Base-by-base conservation (phyloP, 805 yeast genomes). In the Metschnikowia similis region DNA sequence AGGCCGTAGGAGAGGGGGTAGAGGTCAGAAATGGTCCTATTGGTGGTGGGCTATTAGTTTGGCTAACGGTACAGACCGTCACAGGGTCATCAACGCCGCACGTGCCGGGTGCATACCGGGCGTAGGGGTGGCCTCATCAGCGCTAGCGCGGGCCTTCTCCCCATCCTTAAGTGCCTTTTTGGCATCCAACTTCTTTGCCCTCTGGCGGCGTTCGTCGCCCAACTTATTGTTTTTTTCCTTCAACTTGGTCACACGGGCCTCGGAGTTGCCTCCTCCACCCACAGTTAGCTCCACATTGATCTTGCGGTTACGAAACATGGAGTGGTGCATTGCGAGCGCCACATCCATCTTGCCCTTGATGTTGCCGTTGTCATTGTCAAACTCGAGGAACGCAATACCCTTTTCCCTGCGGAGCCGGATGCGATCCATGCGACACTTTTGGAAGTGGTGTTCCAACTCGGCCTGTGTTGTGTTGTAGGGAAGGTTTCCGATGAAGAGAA, bases 241-340 rank as follows among this genome's bases (percentile, higher is more conserved):
- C 58, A 94, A 76, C 68, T 94, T 94, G 48, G 80, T 48, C 41
- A 38, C 59, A 61, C 95, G 72, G 38, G 72, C 76, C 51, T 77
- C 71, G 8, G 95, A 83, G 65, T 92, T 92, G 49, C 97, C 97
- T 43, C 99, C 99, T 38, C 99, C 99, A 49, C 99, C 99, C 45
- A 89, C 99, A 2, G 98, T 94, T 59, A 94, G 76, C 66, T 94
- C 99, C 34, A 94, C 97, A 63, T 94, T 94, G 62, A 94, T 91
- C 65, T 84, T 89, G 57, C 97, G 77, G 40, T 79, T 76, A 50
- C 81, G 77, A 55, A 92, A 64, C 8, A 72, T 60, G 3, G 92
- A 76, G 67, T 89, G 96, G 66, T 94, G 97, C 75, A 87, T 79
- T 55, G 85, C 75, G 58, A 94, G 74, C 0, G 97, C 97, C 41